Evolutionary conservation across 2,329 filamentous ascomycete genomes (phyloP).

Genomic region (Arachnopeziza araneosa): DNA sequence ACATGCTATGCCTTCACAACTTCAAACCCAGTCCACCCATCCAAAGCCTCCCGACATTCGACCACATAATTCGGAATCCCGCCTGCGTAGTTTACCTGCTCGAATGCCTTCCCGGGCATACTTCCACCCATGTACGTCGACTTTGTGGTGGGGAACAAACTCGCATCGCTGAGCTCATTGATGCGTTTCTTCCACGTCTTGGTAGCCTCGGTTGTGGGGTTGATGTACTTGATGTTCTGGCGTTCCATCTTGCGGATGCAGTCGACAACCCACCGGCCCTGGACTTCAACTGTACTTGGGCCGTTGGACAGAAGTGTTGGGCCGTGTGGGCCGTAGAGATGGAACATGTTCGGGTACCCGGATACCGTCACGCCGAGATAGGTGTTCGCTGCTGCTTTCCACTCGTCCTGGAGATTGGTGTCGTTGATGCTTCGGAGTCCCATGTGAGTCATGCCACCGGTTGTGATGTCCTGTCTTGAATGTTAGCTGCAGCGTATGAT

Average conservation of each 20-base stretch:
- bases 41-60: slow-evolving; percentile 28
- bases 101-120: slow-evolving; percentile 47
- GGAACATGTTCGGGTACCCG: slow-evolving; percentile 47
- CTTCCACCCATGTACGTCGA: slow-evolving; percentile 53
- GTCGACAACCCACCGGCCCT: slow-evolving; percentile 51
- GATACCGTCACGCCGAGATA: slow-evolving; percentile 40
- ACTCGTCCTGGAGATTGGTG: slow-evolving; percentile 34
- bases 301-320: slow-evolving; percentile 53
- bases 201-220: slow-evolving; percentile 41
- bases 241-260: slow-evolving; percentile 43
- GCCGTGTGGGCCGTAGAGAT: slow-evolving; percentile 50
- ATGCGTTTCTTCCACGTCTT: slow-evolving; percentile 45
- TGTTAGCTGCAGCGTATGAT: no score
- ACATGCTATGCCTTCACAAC: slow-evolving; percentile 2
- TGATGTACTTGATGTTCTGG: slow-evolving; percentile 44
- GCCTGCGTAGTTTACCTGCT: slow-evolving; percentile 45
- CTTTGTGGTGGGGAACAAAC: slow-evolving; percentile 43
- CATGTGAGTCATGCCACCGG: slow-evolving; percentile 41
- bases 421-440: slow-evolving; percentile 38
- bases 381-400: slow-evolving; percentile 37
- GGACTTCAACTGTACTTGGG: slow-evolving; percentile 47
- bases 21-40: slow-evolving; percentile 33
- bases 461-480: slow-evolving; percentile 25
- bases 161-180: slow-evolving; percentile 39
- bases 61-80: slow-evolving; percentile 10